Evolutionary conservation across 1,139 yeast genomes (phyloP), one percentile per base, ranked within the genome.

Genomic region (Meyerozyma sp.): DNA sequence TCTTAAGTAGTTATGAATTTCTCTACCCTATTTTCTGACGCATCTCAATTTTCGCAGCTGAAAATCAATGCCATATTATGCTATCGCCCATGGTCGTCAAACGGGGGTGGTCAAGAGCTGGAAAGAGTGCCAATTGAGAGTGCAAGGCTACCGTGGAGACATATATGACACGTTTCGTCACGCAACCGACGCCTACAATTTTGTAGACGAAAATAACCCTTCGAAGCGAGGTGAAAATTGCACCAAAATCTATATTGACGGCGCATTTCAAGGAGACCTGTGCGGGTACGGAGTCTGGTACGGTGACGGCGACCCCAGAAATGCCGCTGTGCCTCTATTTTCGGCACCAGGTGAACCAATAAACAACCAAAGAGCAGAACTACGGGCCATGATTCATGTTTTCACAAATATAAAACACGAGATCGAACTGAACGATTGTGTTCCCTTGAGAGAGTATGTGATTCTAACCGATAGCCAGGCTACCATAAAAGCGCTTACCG

Each of bases 251-350:
- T 87, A 76, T 54, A 82, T 86, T 14, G 95, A 87, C 59, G 95
- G 96, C 0, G 84, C 93, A 1, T 71, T 82, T 1, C 59, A 77
- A 32, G 72, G 75, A 6, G 81, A 81, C 50, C 42, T 49, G 8
- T 48, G 66, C 2, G 96, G 96, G 0, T 80, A 75, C 55, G 96
- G 95, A 14, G 87, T 84, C 0, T 87, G 67, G 57, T 88, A 76
- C 58, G 91, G 89, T 0, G 62, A 56, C 0, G 58, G 61, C 16
- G 86, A 84, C 55, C 48, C 67, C 2, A 65, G 83, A 39, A 84
- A 85, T 58, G 65, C 71, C 3, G 70, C 81, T 1, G 43, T 46
- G 5, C 27, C 43, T 2, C 20, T 30, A 4, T 13, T 13, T 5
- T 62, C 62, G 6, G 87, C 83, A 36, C 88, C 96, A 0, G 20